Base-by-base conservation (phyloP, 148 eudicot genomes). In the Rhododendron henanense region DNA sequence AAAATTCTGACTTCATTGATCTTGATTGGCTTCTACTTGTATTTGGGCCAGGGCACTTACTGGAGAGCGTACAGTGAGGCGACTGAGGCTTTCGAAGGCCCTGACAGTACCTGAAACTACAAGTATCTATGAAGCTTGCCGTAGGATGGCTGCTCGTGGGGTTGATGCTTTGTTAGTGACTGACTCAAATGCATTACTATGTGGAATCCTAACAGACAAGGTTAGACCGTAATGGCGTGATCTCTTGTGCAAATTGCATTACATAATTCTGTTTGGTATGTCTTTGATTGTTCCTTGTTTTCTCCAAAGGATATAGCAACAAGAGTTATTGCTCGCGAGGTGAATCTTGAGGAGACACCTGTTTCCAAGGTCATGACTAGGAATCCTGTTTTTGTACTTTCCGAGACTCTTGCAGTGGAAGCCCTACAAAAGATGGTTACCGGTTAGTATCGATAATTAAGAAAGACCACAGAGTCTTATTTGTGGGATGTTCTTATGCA, bases 131-230 rank as follows among this genome's bases (percentile, higher is more conserved):
- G 99, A 97, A 87, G 99, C 99, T 88, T 97, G 99, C 79, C 93
- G 93, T 35, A 87, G 92, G 76, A 97, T 97, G 99, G 96, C 98
- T 90, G 90, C 98, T 84, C 97, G 96, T 41, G 90, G 94, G 86
- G 94, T 93, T 84, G 98, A 97, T 93, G 99, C 99, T 41, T 88
- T 97, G 75, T 90, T 97, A 87, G 87, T 97, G 87, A 97, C 99
- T 2, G 99, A 97, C 89, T 93, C 96, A n/a, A 94, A 95, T 88
- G 94, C 98, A 63, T 91, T 97, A 87, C 94, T 97, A 78, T 95
- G 98, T 89, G 99, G 99, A 79, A 97, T 97, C 85, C 90, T 97
- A 63, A 97, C 98, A 37, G 99, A 97, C 87, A 97, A 95, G 98
- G 99, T 97, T 83, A 84, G 50, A 39, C 25, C 18, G 4, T 13